Evolutionary conservation across 805 yeast species (phyloP), one percentile per base, ranked within the genome.

Genomic region (Danielia reshetovae): DNA sequence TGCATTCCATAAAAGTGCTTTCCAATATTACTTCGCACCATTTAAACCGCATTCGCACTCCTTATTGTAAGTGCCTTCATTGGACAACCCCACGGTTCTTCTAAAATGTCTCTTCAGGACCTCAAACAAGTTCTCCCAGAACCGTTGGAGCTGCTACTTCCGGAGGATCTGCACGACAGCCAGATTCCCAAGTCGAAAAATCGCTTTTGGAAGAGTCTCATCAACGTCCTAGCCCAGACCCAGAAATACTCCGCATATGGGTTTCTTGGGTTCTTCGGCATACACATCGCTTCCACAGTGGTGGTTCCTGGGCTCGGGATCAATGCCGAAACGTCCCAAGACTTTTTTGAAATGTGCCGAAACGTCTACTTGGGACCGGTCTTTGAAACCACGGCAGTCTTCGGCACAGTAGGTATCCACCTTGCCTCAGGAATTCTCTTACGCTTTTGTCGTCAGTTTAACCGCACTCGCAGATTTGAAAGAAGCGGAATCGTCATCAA

Each of bases 211-310:
- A 38, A 27, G 22, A 27, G 30, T 12, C 31, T 46, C 19, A 31
- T 42, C 18, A 18, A 29, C 23, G 35, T 35, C 7, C 48, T 54
- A 10, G 39, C 36, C 10, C 53, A 52, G 30, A 32, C 51, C 15
- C 93, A 84, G 56, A 75, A 75, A 50, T 79, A 75, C 54, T 73
- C 85, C 10, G 77, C 85, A 0, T 68, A 75, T 32, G 62, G 77
- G 7, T 76, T 84, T 51, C 51, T 72, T 0, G 57, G 70, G 2
- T 84, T 84, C 51, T 55, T 78, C 1, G 68, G 75, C 0, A 55
- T 83, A 7, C 93, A 84, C 52, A 48, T 75, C 0, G 40, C 75
- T 1, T 65, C 81, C 0, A 81, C 78, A 4, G 60, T 75, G 0
- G 43, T 74, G 2, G 65, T 73, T 0, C 90, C 93, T 0, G 50